phyloP scores from a whole-genome alignment of 768 basidiomycete species.

The Agrocybe pediades region DNA sequence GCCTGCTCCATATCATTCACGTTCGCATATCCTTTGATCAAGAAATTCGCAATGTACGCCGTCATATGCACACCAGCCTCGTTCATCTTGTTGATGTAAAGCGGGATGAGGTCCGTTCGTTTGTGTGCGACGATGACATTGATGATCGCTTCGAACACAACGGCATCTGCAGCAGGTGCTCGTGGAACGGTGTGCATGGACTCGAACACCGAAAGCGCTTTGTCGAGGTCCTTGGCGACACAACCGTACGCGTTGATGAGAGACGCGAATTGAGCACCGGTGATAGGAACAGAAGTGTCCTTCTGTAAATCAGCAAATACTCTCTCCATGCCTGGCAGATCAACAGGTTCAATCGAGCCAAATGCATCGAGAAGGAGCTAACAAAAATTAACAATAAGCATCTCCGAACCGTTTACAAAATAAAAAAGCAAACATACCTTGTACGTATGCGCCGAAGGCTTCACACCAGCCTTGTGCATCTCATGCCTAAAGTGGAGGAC shows the following conservation, averaged over 20 bases:
- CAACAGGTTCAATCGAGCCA: slow-evolving; percentile 82
- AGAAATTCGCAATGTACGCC: slow-evolving; percentile 90
- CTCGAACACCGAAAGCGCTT: slow-evolving; percentile 78
- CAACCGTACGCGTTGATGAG: slow-evolving; percentile 91
- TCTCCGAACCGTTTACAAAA: slow-evolving; percentile 4
- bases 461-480: slow-evolving; percentile 59
- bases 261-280: slow-evolving; percentile 65
- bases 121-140: slow-evolving; percentile 82
- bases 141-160: slow-evolving; percentile 89
- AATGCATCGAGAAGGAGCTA: slow-evolving; percentile 89
- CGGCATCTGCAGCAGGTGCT: slow-evolving; percentile 69
- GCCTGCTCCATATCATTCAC: slow-evolving; percentile 72
- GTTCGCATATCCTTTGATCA: slow-evolving; percentile 74
- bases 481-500: slow-evolving; percentile 76
- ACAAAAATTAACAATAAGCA: slow-evolving; percentile 1
- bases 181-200: slow-evolving; percentile 56
- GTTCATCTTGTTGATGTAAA: slow-evolving; percentile 64
- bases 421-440: slow-evolving; percentile 54
- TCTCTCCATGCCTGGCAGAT: slow-evolving; percentile 68
- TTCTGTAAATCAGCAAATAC: slow-evolving; percentile 63
- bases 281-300: slow-evolving; percentile 43
- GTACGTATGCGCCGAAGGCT: slow-evolving; percentile 90
- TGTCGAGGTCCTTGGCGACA: slow-evolving; percentile 72
- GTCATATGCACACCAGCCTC: slow-evolving; percentile 79
- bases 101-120: slow-evolving; percentile 74